Evolutionary conservation across 1,284 basidiomycete genomes (phyloP).

Genomic region (Irpex sp.): DNA sequence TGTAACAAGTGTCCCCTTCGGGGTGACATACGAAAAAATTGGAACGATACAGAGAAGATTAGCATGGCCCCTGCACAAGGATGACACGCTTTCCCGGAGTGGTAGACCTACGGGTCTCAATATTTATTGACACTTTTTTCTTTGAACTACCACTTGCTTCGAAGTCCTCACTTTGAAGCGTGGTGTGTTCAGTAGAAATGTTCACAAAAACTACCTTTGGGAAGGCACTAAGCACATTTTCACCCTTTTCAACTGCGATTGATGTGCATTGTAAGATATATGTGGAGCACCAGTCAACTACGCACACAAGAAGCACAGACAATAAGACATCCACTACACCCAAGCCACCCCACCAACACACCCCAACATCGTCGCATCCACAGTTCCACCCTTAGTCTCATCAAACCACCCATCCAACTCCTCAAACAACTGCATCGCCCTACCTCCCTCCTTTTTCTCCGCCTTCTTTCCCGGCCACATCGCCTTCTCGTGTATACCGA

Average conservation of each 20-base stretch:
- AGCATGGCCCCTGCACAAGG: constrained; percentile 16
- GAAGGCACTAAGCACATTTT: no score
- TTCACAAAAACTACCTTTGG: no score
- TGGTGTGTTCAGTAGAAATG: no score
- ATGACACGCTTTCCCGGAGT: constrained; percentile 17
- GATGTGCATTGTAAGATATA: no score
- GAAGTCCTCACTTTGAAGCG: no score
- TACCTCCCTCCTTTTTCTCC: constrained; percentile 44
- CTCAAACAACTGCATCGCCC: constrained; percentile 63
- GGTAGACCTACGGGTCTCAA: constrained; percentile 16
- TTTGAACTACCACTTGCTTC: background rate
- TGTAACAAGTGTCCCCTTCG: constrained; percentile 10
- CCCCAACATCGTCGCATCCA: constrained; percentile 63
- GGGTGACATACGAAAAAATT: constrained; percentile 12
- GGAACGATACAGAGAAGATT: constrained; percentile 12
- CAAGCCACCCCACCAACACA: constrained; percentile 57
- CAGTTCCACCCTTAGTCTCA: constrained; percentile 46
- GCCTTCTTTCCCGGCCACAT: constrained; percentile 76
- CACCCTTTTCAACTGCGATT: no score
- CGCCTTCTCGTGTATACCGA: constrained; percentile 68
- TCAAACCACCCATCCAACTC: constrained; percentile 64
- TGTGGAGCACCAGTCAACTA: no score
- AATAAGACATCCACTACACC: constrained; percentile 19
- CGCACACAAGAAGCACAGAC: background rate
- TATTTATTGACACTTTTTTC: constrained; percentile 9